Evolutionary conservation across 2,329 filamentous ascomycete genomes (phyloP).

Genomic region (Cladosporium sphaerospermum): DNA sequence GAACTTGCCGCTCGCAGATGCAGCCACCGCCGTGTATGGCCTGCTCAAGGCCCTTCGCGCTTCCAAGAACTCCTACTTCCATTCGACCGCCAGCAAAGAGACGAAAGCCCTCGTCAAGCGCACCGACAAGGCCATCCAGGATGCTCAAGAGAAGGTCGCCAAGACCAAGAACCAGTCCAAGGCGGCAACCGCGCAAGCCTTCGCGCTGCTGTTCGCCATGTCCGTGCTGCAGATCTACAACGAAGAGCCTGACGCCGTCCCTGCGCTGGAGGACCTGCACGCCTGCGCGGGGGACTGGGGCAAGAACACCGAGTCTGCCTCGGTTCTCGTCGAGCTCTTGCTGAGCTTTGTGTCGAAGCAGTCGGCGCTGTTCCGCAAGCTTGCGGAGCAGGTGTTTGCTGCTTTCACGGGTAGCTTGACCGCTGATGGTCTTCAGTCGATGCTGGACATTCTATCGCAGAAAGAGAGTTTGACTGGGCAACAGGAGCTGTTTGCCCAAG

Average conservation of each 20-base stretch:
- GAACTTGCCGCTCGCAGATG: constrained; percentile 20
- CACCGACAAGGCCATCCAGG: constrained; percentile 18
- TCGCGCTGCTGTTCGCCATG: constrained; percentile 76
- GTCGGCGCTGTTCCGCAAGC: constrained; percentile 75
- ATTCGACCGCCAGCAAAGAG: constrained; percentile 14
- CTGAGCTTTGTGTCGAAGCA: constrained; percentile 84
- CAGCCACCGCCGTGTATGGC: constrained; percentile 17
- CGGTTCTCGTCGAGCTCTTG: constrained; percentile 77
- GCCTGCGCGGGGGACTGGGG: constrained; percentile 60
- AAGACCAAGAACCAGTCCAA: constrained; percentile 7
- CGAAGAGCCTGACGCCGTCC: constrained; percentile 77
- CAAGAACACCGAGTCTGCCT: constrained; percentile 47
- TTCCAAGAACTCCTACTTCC: constrained; percentile 6
- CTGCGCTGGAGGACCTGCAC: constrained; percentile 74
- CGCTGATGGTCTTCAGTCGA: constrained; percentile 60
- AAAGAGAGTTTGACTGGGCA: constrained; percentile 80
- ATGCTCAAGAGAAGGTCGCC: constrained; percentile 15
- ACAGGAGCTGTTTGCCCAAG: constrained; percentile 72
- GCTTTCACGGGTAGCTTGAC: constrained; percentile 73
- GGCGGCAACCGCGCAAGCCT: constrained; percentile 44
- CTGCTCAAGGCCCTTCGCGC: constrained; percentile 10
- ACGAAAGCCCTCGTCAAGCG: constrained; percentile 15
- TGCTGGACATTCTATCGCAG: constrained; percentile 64
- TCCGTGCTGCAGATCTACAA: constrained; percentile 86
- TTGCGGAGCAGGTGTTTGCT: constrained; percentile 81